Conservation (phyloP, 352 stramenopile genomes). For the Globisporangium nunn region DNA sequence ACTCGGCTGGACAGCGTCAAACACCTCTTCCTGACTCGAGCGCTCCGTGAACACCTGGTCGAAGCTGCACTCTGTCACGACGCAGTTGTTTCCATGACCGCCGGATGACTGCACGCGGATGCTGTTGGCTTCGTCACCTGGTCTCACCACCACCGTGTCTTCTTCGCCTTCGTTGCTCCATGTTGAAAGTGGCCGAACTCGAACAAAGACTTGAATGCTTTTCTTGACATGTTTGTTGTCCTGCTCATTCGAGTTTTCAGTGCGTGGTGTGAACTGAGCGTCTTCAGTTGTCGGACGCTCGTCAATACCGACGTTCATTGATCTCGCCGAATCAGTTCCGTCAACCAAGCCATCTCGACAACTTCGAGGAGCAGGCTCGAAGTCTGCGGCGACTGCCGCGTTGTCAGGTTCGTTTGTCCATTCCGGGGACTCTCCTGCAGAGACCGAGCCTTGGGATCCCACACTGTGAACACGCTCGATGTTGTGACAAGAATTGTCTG, state of each 20-base stretch:
- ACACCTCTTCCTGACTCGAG: conserved; percentile 76
- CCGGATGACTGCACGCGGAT: conserved; percentile 17
- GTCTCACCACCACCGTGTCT: conserved; percentile 22
- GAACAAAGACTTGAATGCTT: conserved; percentile 62
- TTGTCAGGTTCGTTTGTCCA: neutral
- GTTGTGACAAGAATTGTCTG: neutral
- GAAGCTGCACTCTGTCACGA: conserved; percentile 59
- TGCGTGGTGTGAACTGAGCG: neutral
- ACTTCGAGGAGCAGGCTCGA: neutral
- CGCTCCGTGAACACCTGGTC: conserved; percentile 61
- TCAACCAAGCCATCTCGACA: neutral
- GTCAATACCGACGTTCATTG: neutral
- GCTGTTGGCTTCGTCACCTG: conserved; percentile 18
- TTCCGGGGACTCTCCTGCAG: neutral
- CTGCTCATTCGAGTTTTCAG: neutral
- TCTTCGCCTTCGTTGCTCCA: conserved; percentile 12
- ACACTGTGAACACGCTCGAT: neutral
- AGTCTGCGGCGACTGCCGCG: neutral
- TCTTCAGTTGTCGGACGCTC: neutral
- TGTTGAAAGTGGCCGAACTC: conserved; percentile 39
- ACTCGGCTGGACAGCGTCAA: conserved; percentile 51
- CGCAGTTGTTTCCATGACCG: conserved; percentile 13
- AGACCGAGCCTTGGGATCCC: neutral
- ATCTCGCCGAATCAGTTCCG: neutral
- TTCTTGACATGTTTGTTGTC: conserved; percentile 7